Conservation (phyloP, 2,329 filamentous ascomycete species). For the Coniella lustricola region DNA sequence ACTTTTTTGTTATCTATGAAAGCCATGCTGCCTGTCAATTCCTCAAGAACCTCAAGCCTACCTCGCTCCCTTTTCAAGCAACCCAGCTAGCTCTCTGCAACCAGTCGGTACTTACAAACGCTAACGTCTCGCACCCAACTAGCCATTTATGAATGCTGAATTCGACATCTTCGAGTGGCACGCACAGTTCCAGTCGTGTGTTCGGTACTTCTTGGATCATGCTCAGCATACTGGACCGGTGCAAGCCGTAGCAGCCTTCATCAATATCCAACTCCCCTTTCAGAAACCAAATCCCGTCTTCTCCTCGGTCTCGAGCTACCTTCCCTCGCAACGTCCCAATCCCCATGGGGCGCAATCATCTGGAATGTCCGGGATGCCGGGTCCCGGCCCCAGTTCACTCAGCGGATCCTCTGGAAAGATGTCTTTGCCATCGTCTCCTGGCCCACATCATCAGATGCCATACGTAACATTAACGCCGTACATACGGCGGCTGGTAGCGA, state of each 20-base stretch:
- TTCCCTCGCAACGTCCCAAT: conserved; percentile 26
- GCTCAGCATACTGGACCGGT: conserved; percentile 78
- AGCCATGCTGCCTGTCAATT: background rate
- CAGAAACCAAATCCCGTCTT: conserved; percentile 53
- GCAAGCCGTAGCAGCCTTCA: conserved; percentile 79
- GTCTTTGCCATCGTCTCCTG: conserved; percentile 8
- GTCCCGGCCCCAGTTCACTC: conserved; percentile 11
- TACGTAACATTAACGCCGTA: conserved; percentile 74
- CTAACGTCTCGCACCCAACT: conserved; percentile 7
- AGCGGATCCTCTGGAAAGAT: conserved; percentile 2
- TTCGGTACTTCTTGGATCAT: conserved; percentile 84
- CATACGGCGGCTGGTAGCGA: conserved; percentile 81
- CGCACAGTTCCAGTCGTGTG: conserved; percentile 81
- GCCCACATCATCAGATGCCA: conserved; percentile 18
- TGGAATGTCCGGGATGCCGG: conserved; percentile 22
- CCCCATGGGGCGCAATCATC: conserved; percentile 27
- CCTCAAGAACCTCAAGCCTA: background rate
- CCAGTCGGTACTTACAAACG: background rate
- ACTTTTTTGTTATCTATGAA: background rate
- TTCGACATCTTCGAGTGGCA: conserved; percentile 92
- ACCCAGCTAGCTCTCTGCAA: conserved; percentile 2
- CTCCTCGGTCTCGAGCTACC: conserved; percentile 30
- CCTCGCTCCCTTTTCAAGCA: background rate
- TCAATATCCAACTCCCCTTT: conserved; percentile 88
- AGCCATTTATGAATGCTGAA: conserved; percentile 41